Percentiles rank a stretch among this genome's conserved stretches.
Conservation (phyloP, 1,139 yeast species). For the Pichia sp. region DNA sequence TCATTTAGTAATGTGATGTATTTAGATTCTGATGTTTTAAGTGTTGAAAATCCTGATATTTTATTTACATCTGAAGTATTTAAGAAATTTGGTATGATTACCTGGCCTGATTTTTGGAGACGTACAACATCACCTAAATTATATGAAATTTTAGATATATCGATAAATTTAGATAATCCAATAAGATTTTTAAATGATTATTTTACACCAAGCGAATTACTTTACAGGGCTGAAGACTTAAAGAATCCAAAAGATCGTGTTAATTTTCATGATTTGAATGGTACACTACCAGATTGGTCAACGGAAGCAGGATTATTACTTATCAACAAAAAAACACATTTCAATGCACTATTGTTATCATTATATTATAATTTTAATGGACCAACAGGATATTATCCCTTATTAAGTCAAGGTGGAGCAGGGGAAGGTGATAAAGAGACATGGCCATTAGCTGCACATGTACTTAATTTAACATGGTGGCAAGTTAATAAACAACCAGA, state of each 20-base stretch:
- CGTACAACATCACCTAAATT: conserved; percentile 55
- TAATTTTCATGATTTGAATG: conserved; percentile 46
- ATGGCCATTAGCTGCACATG: conserved; percentile 54
- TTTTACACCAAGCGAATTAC: conserved; percentile 15
- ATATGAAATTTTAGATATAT: conserved; percentile 47
- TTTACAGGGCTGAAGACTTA: conserved; percentile 6
- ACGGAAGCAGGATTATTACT: conserved; percentile 57
- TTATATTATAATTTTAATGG: conserved; percentile 57
- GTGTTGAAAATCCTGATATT: conserved; percentile 49
- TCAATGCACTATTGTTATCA: conserved; percentile 43
- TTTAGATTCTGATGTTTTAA: conserved; percentile 63
- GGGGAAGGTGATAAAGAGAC: conserved; percentile 70
- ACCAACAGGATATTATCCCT: conserved; percentile 50
- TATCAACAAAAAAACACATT: conserved; percentile 46
- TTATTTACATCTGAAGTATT: conserved; percentile 38
- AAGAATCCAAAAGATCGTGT: conserved; percentile 18
- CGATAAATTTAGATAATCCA: conserved; percentile 26
- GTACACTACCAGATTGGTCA: conserved; percentile 54
- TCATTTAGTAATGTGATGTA: conserved; percentile 53
- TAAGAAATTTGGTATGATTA: conserved; percentile 33
- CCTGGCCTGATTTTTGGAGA: conserved; percentile 75
- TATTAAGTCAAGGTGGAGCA: conserved; percentile 58
- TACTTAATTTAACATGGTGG: conserved; percentile 41
- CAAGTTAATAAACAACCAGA: conserved; percentile 36
- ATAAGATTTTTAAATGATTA: conserved; percentile 28